These are phyloP conservation scores for Colletotrichum cuscutae DNA, from an alignment of 2,329 filamentous ascomycete genomes.

Conservation along the genomic window DNA sequence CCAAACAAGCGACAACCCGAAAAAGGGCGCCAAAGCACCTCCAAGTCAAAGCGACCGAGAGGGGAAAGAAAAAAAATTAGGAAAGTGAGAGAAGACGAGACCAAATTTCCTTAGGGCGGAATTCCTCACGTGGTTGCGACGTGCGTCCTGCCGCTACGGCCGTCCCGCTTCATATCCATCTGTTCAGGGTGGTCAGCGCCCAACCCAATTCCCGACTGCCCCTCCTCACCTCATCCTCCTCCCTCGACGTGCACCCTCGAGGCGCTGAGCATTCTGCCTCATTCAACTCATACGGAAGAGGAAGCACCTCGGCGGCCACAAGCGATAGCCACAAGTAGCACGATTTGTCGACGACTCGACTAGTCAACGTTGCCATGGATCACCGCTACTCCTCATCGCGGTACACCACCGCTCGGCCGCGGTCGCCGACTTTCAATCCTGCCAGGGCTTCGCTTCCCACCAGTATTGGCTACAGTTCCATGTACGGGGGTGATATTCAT, in stretches of 20 bases:
- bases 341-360: constrained; percentile 19
- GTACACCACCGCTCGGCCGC: constrained; percentile 37
- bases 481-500: constrained; percentile 65
- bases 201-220: constrained; percentile 13
- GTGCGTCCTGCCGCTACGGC: constrained; percentile 28
- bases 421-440: constrained; percentile 59
- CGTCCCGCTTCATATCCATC: constrained; percentile 8
- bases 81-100: not conserved
- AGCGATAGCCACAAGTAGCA: not conserved
- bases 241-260: not conserved
- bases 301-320: not conserved
- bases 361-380: constrained; percentile 33
- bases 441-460: constrained; percentile 65
- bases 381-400: constrained; percentile 36
- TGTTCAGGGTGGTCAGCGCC: constrained; percentile 15
- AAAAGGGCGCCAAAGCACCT: constrained; percentile 25
- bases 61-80: not conserved
- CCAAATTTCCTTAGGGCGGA: constrained; percentile 14
- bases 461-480: constrained; percentile 59
- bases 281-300: not conserved
- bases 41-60: constrained; percentile 18
- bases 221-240: not conserved
- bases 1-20: constrained; percentile 6
- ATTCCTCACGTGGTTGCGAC: constrained; percentile 31
- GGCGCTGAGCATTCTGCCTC: not conserved